phyloP scores from a whole-genome alignment of 768 basidiomycete genomes.

The Phanerochaete carnosa region DNA sequence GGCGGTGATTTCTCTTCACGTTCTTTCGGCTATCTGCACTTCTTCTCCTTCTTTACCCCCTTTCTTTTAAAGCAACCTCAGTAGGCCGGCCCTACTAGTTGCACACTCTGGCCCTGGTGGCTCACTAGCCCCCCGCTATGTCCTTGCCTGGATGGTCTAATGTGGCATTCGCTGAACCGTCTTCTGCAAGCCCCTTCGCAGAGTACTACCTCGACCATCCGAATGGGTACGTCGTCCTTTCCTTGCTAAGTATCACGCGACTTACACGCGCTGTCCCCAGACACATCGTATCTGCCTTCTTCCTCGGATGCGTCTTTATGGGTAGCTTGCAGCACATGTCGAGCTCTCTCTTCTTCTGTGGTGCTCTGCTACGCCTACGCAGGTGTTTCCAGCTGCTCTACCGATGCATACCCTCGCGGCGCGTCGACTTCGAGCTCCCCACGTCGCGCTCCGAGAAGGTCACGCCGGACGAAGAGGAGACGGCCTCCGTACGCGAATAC shows the following conservation, averaged over 20 bases:
- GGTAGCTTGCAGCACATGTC: constrained; percentile 27
- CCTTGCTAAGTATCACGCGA: neutral
- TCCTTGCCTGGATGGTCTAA: neutral
- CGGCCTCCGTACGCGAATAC: constrained; percentile 3
- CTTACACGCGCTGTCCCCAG: constrained; percentile 18
- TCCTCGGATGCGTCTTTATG: constrained; percentile 39
- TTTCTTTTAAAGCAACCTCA: neutral
- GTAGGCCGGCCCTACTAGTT: constrained; percentile 7
- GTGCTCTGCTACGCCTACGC: neutral
- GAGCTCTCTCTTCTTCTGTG: constrained; percentile 20
- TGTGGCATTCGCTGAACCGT: neutral
- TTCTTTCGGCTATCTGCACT: neutral
- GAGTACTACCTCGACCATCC: constrained; percentile 8
- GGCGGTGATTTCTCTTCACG: neutral
- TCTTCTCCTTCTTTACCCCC: neutral
- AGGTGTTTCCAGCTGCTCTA: neutral
- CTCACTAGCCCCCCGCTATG: neutral
- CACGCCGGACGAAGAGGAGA: constrained; percentile 1
- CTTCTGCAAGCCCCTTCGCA: neutral
- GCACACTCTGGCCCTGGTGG: neutral
- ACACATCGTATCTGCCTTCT: constrained; percentile 35
- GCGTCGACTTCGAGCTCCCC: constrained; percentile 4
- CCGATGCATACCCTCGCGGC: neutral
- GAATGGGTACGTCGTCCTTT: constrained; percentile 4
- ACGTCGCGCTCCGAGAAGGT: constrained; percentile 6